Base-by-base conservation (phyloP, 169 alveolate species). In the Plasmodium cynomolgi region DNA sequence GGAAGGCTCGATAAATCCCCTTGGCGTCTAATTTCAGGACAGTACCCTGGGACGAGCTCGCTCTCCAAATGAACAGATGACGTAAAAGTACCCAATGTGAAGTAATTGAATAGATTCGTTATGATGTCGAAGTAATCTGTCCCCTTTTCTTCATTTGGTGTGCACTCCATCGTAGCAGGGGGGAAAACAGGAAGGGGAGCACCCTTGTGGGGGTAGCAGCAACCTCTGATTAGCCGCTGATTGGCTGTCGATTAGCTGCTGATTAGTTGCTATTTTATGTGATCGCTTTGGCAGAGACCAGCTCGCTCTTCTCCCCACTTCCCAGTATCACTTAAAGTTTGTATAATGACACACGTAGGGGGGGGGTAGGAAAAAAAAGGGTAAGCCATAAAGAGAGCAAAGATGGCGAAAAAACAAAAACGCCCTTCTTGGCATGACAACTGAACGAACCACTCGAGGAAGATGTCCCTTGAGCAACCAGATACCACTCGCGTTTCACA, bases 81-180 rank as follows among this genome's bases (percentile, higher is more conserved):
- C 33, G 75, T 20, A 62, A 62, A n/a, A 17, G 58, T 84, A 84
- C 93, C 93, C 39, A 33, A 39, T 50, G 80, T 44, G 23, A 84
- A 84, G 79, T 84, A 50, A 26, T 41, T 74, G 15, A 84, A 84
- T n/a, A 74, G 44, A n/a, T 75, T 84, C 54, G 93, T 74, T 74
- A 84, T 44, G n/a, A 17, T 33, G 31, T 26, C 80, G 5, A 84
- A 50, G 79, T 84, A 84, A 26, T 84, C 79, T 29, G 50, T 79
- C 15, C n/a, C 50, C 75, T 73, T 73, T 44, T 74, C 93, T 50
- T 73, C 84, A 39, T 71, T 33, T 84, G 77, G 71, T 72, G 17
- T 75, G 8, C 26, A n/a, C 13, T 44, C 56, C 79, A 50, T 81
- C 68, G 77, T 31, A 82, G 39, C 37, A 3, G 41, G 11, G 56